A percentile compares a stretch with the other conserved stretches of the same genome.
These are phyloP conservation scores for Cyclotella baltica DNA, from an alignment of 108 stramenopile genomes.

Conservation along the genomic window DNA sequence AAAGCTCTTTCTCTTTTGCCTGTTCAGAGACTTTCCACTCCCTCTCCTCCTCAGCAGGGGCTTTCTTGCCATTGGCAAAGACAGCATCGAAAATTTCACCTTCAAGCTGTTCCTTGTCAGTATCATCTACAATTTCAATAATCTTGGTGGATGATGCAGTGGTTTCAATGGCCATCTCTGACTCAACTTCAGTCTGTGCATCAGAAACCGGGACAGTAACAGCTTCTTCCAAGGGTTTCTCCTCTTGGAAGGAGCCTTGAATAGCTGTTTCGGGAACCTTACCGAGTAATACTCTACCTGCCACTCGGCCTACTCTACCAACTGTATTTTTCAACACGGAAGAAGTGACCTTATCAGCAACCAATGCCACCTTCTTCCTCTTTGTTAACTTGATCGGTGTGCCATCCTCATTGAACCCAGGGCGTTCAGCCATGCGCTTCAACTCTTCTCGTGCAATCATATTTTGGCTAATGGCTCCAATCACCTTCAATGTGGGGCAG, in stretches of 20 bases:
- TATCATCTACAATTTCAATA: slow-evolving; percentile 34
- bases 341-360: slow-evolving; percentile 73
- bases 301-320: slow-evolving; percentile 68
- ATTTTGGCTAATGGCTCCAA: slow-evolving; percentile 76
- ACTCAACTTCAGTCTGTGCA: background rate
- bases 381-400: slow-evolving; percentile 61
- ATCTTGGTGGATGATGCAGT: background rate
- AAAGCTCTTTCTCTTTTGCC: slow-evolving; percentile 29
- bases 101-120: slow-evolving; percentile 56
- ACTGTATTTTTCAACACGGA: slow-evolving; percentile 76
- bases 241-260: slow-evolving; percentile 72
- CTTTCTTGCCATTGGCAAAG: slow-evolving; percentile 46
- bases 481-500: slow-evolving; percentile 90
- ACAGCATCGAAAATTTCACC: slow-evolving; percentile 64
- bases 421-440: slow-evolving; percentile 84
- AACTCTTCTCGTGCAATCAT: slow-evolving; percentile 86
- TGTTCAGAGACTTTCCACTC: slow-evolving; percentile 47
- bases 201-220: background rate
- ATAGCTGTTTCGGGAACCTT: slow-evolving; percentile 81
- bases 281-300: slow-evolving; percentile 70
- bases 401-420: slow-evolving; percentile 73
- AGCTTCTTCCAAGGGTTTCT: slow-evolving; percentile 41
- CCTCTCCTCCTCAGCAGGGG: slow-evolving; percentile 26
- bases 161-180: slow-evolving; percentile 23
- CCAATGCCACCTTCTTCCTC: slow-evolving; percentile 59